Evolutionary conservation across 768 basidiomycete genomes (phyloP), one percentile per base, ranked within the genome.

Genomic region (Trametes punicea): DNA sequence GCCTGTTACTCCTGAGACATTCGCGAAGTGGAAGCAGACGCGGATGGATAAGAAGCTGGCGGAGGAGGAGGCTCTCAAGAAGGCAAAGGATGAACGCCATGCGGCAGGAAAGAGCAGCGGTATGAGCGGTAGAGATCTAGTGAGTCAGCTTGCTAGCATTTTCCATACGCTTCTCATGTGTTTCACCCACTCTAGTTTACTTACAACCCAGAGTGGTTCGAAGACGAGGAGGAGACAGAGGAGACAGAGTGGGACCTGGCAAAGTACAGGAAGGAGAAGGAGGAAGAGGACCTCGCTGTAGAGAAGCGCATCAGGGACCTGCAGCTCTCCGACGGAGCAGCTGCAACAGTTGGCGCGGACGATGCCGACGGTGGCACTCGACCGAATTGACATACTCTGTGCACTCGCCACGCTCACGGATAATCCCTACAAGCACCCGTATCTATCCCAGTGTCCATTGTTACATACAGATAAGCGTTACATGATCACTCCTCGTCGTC

Each of bases 101-200:
- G 82, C 86, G 2, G 94, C 94, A 2, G 96, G 95, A 56, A 98
- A 98, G 82, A 85, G 75, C 67, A 80, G 74, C 30, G 97, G 97
- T 44, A 93, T 99, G 93, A 92, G 89, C 56, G 97, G 97, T 48
- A 81, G 93, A 72, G 97, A 98, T 73, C 75, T 99, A 75, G 93
- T 94, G 64, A 63, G 83, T 49, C 57, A 26, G 18, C 42, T 36
- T 18, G 30, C 21, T 29, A 5, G 9, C 6, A 46, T 15, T 27
- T 11, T 4, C 52, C 48, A 3, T 59, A 34, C 7, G 27, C 61
- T 21, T 42, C 46, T n/a, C 46, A 56, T 45, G 39, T 20, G 20
- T 10, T 34, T 33, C 40, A 26, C 16, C 5, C n/a, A 33, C 16
- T 57, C 46, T 46, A 93, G 88, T 96, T 97, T 81, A 87, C 91